phyloP scores from a whole-genome alignment of 1,284 basidiomycete species.

The Clitocybe nebularis region DNA sequence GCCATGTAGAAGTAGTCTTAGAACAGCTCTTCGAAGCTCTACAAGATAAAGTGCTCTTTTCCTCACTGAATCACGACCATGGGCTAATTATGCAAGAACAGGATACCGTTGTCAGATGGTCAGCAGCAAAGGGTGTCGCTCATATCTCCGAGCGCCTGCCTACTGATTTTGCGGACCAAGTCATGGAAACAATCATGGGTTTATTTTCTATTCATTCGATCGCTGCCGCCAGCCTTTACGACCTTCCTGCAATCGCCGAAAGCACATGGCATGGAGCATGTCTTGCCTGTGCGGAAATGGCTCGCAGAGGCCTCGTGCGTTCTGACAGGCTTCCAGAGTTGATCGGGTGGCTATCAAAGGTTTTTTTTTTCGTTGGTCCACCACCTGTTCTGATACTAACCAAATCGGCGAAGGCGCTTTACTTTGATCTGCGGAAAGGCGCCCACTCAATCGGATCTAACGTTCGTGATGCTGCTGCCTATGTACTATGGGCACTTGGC shows the following conservation, averaged over 20 bases:
- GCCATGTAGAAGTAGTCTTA: constrained; percentile 74
- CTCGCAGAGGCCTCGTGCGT: constrained; percentile 73
- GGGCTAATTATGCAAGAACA: constrained; percentile 27
- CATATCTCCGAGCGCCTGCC: constrained; percentile 84
- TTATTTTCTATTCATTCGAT: constrained; percentile 67
- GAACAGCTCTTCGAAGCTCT: constrained; percentile 74
- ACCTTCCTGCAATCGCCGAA: constrained; percentile 76
- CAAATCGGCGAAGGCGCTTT: constrained; percentile 62
- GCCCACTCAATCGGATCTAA: constrained; percentile 92
- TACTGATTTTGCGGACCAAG: constrained; percentile 69
- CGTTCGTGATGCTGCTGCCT: constrained; percentile 92
- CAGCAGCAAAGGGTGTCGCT: constrained; percentile 90
- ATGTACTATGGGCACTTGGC: constrained; percentile 93
- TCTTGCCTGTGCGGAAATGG: constrained; percentile 90
- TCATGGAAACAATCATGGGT: constrained; percentile 75
- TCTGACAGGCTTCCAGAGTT: constrained; percentile 56
- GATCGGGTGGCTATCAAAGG: constrained; percentile 79
- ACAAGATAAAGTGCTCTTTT: constrained; percentile 81
- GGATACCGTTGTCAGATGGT: constrained; percentile 96
- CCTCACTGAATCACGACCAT: constrained; percentile 1
- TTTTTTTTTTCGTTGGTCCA: constrained; percentile 23
- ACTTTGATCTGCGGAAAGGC: constrained; percentile 90
- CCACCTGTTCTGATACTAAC: constrained; percentile 5
- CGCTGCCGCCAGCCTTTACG: constrained; percentile 57
- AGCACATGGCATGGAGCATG: constrained; percentile 94